Base-by-base conservation (phyloP, 208 protist species). In the Acanthamoeba sp. region DNA sequence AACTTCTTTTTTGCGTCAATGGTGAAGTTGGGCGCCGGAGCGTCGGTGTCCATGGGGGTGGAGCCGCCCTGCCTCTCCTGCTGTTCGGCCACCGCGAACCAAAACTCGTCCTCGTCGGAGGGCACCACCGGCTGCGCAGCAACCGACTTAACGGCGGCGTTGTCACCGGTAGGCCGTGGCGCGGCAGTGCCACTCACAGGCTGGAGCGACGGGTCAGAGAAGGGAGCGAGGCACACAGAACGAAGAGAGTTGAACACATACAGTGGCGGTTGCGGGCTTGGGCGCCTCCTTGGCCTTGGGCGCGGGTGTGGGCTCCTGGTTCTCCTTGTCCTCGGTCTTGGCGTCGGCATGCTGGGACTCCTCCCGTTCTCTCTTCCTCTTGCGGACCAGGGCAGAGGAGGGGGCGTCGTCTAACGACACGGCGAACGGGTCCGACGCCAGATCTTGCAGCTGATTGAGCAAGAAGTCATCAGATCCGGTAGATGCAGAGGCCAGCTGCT, bases 311-410 rank as follows among this genome's bases (percentile, higher is more conserved):
- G 82, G 48, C 45, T 66, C 29, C 82, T 89, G 14, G 0, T 45
- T 42, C 50, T 80, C 71, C 22, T 80, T 80, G 12, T 80, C 22
- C 36, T 80, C 71, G 71, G 32, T 76, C 16, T 38, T 48, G 36
- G 22, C 71, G 2, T 45, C 10, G 64, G 29, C 34, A 40, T 40
- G 29, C 29, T 73, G n/a, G 4, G 27, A n/a, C 32, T 80, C 38
- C 22, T 80, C 71, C 0, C 71, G 71, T 27, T 89, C 55, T 22
- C 45, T 55, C 82, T 89, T 89, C 82, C 55, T 89, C 55, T 89
- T 64, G 20, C 82, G 45, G 22, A 20, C 45, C 55, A 62, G 55
- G 4, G 45, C 55, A 4, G 55, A 22, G 7, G 55, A 89, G 27
- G 55, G 82, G 22, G 45, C 48, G 45, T 57, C 55, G 32, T 66